Conservation (phyloP, 371 early-diverging fungal genomes). For the Blastocladiella emersonii region DNA sequence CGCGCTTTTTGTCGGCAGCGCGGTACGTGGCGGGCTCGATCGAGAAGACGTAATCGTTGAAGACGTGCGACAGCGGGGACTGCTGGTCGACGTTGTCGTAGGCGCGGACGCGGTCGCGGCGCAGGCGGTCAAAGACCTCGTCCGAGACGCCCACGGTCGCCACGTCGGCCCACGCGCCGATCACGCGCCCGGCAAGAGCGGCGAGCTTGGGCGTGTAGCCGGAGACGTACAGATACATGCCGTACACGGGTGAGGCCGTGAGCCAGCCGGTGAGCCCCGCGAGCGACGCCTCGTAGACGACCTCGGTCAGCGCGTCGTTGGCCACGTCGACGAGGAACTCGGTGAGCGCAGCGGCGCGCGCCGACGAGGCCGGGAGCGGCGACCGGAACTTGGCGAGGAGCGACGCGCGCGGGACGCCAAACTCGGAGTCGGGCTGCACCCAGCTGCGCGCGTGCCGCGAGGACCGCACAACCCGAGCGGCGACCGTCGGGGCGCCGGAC, state of each 20-base stretch:
- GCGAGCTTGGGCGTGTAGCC: slow-evolving; percentile 78
- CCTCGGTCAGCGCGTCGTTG: slow-evolving; percentile 66
- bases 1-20: slow-evolving; percentile 56
- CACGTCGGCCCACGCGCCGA: too few relatives aligned
- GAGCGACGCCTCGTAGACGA: slow-evolving; percentile 72
- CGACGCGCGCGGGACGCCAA: slow-evolving; percentile 22
- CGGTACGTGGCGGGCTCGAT: slow-evolving; percentile 71
- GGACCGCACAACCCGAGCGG: slow-evolving; percentile 12
- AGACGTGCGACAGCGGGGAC: slow-evolving; percentile 63
- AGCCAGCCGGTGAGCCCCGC: slow-evolving; percentile 63
- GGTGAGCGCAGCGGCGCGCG: slow-evolving; percentile 29
- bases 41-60: slow-evolving; percentile 57
- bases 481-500: too few relatives aligned
- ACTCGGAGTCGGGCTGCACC: slow-evolving; percentile 87
- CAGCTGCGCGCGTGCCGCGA: slow-evolving; percentile 47
- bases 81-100: slow-evolving; percentile 58
- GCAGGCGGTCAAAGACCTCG: slow-evolving; percentile 12
- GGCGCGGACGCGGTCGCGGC: slow-evolving; percentile 18
- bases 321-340: slow-evolving; percentile 59
- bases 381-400: neutral
- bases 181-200: slow-evolving; percentile 47
- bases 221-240: slow-evolving; percentile 30
- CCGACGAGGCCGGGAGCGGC: slow-evolving; percentile 11
- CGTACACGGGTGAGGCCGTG: slow-evolving; percentile 5
- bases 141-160: too few relatives aligned